Evolutionary conservation across 225 moss, liverwort and hornwort genomes (phyloP), one percentile per base, ranked within the genome.

Genomic region (Polytrichum formosum): DNA sequence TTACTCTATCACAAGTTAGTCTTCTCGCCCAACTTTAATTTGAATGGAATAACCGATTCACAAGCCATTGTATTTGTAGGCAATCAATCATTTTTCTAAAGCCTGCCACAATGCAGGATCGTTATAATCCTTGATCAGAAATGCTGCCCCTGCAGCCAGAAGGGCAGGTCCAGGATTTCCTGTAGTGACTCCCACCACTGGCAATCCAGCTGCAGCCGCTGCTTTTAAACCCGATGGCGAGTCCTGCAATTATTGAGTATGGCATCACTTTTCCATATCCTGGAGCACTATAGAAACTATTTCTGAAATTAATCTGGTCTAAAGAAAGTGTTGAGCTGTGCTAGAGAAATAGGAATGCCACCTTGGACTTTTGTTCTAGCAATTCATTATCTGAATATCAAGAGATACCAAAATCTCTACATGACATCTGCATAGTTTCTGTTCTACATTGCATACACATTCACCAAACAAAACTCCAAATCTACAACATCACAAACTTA

Each of bases 161-260:
- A 98, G 84, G 56, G 60, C 65, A 64, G 82, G 69, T 22, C 85
- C 85, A 67, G 97, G 92, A 30, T 94, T 84, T 66, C 88, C 92
- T 71, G 92, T 90, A 5, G 89, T 85, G 35, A 97, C 71, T 28
- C 97, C 97, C 56, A 92, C 91, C 35, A 91, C 94, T 21, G 94
- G 80, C 73, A 97, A 70, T 55, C 83, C 79, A 71, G 94, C 97
- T 60, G 69, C 77, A 69, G 92, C 92, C 18, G 94, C 94, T 28
- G 94, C 91, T 59, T 77, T 76, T 56, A 94, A 77, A 65, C 97
- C 94, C 10, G 94, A 83, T 18, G 85, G 79, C 28, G 97, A 98
- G 74, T 98, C 97, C 96, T 97, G 90, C 70, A 83, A 71, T 58
- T 19, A 10, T 53, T 28, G 37, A 2, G 4, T 0, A 46, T 46